phyloP scores from a whole-genome alignment of 495 filamentous ascomycete species.

The Lichina pygmaea region DNA sequence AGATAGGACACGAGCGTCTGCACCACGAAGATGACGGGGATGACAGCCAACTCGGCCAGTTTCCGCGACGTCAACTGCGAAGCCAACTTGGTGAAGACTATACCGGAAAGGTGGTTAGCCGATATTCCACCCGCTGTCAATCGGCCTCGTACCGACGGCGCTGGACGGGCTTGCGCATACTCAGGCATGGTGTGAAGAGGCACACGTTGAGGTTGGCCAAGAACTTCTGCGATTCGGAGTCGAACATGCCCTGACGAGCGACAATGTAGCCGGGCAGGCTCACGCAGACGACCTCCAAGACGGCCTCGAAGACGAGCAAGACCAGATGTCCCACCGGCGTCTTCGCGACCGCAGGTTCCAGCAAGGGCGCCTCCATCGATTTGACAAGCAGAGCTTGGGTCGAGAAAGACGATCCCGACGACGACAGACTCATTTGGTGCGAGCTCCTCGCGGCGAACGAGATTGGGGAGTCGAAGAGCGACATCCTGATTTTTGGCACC shows the following conservation, averaged over 20 bases:
- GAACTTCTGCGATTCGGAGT: constrained; percentile 83
- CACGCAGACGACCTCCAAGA: constrained; percentile 88
- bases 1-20: constrained; percentile 66
- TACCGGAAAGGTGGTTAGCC: background rate
- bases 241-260: constrained; percentile 70
- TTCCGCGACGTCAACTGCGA: constrained; percentile 81
- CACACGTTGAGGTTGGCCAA: constrained; percentile 82
- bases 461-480: too few relatives aligned
- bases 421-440: background rate
- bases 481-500: too few relatives aligned
- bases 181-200: constrained; percentile 88
- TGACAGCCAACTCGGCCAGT: constrained; percentile 68
- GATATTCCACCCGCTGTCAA: constrained; percentile 1
- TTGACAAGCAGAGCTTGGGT: constrained; percentile 3
- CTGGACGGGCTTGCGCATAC: constrained; percentile 22
- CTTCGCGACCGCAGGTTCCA: constrained; percentile 19
- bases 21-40: constrained; percentile 73
- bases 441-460: background rate
- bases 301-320: constrained; percentile 83
- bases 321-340: constrained; percentile 48
- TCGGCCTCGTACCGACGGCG: too few relatives aligned
- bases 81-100: constrained; percentile 95
- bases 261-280: constrained; percentile 87
- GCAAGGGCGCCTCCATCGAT: constrained; percentile 3
- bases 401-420: background rate